Conservation (phyloP, 2,329 filamentous ascomycete genomes). For the Neofusicoccum sp. region DNA sequence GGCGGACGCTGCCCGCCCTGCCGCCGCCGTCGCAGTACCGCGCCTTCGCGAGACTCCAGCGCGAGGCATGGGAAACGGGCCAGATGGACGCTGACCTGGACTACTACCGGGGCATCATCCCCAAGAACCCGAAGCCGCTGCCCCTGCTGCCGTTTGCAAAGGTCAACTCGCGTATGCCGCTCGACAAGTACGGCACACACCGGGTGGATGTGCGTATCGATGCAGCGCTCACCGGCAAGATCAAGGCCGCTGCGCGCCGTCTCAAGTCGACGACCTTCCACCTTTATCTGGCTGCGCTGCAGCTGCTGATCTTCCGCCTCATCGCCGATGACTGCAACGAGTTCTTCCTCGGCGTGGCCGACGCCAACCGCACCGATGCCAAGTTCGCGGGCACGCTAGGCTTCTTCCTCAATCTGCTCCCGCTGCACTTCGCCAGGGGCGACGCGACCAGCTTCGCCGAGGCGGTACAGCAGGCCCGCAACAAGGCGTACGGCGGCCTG, state of each 20-base stretch:
- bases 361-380: constrained; percentile 45
- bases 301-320: constrained; percentile 38
- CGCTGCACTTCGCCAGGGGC: constrained; percentile 42
- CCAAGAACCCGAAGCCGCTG: background rate
- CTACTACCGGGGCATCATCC: constrained; percentile 20
- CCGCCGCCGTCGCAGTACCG: background rate
- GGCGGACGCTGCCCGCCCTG: background rate
- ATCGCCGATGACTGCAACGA: constrained; percentile 35
- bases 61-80: background rate
- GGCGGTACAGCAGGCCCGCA: too few relatives aligned
- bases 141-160: constrained; percentile 38
- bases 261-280: constrained; percentile 48
- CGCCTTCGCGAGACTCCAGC: constrained; percentile 9
- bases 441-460: background rate
- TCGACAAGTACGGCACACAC: too few relatives aligned
- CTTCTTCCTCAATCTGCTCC: constrained; percentile 53
- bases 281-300: constrained; percentile 48
- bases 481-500: too few relatives aligned
- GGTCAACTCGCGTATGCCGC: constrained; percentile 22
- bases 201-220: background rate
- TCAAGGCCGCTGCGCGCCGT: constrained; percentile 13
- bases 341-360: constrained; percentile 52
- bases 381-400: constrained; percentile 45
- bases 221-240: background rate
- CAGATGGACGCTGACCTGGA: background rate